A percentile compares a stretch with the other conserved stretches of the same genome.
Evolutionary conservation across 148 eudicot genomes (phyloP).

Genomic region (Talinum fruticosum): DNA sequence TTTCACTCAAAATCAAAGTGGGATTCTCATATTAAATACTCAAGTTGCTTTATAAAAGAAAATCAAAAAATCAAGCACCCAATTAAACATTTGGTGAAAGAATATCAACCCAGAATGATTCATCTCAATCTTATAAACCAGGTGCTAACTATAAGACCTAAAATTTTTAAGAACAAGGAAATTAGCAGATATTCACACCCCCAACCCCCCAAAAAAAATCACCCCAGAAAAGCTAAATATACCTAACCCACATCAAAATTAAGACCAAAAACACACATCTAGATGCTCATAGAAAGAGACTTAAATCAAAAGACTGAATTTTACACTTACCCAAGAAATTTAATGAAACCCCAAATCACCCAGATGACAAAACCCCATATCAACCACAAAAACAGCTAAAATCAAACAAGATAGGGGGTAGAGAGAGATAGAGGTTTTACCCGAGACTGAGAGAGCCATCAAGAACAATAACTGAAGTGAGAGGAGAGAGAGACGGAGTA

Average conservation of each 20-base stretch:
- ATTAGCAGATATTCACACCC: conserved; percentile 5
- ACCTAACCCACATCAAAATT: conserved; percentile 3
- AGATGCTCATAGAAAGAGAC: conserved; percentile 11
- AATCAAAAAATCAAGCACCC: conserved; percentile 2
- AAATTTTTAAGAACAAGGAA: not conserved
- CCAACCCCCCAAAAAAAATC: not conserved
- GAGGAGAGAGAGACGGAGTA: not conserved
- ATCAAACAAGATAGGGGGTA: not conserved
- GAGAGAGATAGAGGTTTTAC: conserved; percentile 10
- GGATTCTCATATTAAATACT: not conserved
- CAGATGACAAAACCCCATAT: not conserved
- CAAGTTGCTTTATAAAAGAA: not conserved
- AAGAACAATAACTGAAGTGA: not conserved
- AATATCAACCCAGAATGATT: not conserved
- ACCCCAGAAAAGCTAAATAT: not conserved
- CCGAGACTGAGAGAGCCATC: conserved; percentile 20
- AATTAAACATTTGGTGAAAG: not conserved
- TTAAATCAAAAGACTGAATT: conserved; percentile 2
- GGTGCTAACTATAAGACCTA: conserved; percentile 18
- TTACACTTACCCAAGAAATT: conserved; percentile 1
- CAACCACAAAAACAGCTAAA: not conserved
- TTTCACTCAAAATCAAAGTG: not conserved
- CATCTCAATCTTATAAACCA: not conserved
- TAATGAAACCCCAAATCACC: not conserved
- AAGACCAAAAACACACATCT: not conserved